phyloP scores from a whole-genome alignment of 179 eudicot species.

The Heliamphora pulchella region DNA sequence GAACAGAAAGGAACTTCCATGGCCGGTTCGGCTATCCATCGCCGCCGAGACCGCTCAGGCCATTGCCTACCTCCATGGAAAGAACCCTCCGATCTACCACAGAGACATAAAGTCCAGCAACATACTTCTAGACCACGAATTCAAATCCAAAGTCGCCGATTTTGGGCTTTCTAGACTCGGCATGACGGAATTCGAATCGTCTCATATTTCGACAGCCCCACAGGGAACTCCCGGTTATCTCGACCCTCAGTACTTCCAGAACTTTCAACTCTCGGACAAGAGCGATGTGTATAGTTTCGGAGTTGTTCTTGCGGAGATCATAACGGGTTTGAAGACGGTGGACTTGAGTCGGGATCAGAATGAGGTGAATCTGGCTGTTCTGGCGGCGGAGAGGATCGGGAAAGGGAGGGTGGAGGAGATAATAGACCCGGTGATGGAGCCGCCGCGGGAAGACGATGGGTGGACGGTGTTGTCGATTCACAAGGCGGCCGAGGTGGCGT shows the following conservation, averaged over 20 bases:
- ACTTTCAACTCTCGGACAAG: constrained; percentile 51
- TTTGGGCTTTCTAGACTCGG: constrained; percentile 61
- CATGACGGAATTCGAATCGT: constrained; percentile 35
- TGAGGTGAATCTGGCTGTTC: constrained; percentile 51
- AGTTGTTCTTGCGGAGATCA: constrained; percentile 56
- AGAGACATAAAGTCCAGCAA: constrained; percentile 60
- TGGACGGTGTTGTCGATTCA: constrained; percentile 28
- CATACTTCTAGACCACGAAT: constrained; percentile 44
- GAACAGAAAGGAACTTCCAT: constrained; percentile 28
- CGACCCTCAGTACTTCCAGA: constrained; percentile 62
- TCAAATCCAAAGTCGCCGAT: constrained; percentile 53
- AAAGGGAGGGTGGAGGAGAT: constrained; percentile 43
- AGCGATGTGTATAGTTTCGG: constrained; percentile 71
- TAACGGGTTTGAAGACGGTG: constrained; percentile 43
- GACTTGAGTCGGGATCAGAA: constrained; percentile 41
- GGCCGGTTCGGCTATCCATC: constrained; percentile 47
- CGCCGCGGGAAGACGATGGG: constrained; percentile 10
- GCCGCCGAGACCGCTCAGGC: constrained; percentile 58
- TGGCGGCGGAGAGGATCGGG: constrained; percentile 49
- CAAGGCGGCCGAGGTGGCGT: constrained; percentile 46
- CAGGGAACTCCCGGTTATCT: constrained; percentile 70
- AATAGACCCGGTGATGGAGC: constrained; percentile 36
- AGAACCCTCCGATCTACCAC: constrained; percentile 47
- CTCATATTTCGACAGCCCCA: constrained; percentile 63
- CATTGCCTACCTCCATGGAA: constrained; percentile 46